phyloP scores from a whole-genome alignment of 2,329 filamentous ascomycete genomes.

The Botryotinia globosa region DNA sequence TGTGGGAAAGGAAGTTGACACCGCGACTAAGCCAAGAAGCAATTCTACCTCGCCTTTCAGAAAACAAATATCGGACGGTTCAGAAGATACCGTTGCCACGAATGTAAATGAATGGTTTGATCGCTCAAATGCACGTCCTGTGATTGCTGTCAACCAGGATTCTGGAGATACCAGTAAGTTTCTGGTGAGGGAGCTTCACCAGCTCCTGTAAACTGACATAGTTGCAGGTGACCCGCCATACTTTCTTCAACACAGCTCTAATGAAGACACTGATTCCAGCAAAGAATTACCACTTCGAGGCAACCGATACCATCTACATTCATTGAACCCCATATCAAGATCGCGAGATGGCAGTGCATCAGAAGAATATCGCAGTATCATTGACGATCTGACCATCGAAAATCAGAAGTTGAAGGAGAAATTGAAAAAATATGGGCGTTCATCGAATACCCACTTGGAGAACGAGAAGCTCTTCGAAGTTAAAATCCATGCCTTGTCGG shows the following conservation, averaged over 20 bases:
- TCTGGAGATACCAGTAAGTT: conserved; percentile 32
- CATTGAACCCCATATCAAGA: conserved; percentile 6
- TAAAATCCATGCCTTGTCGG: conserved; percentile 69
- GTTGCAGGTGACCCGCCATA: conserved; percentile 33
- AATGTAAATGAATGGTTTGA: conserved; percentile 35
- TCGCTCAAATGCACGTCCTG: conserved; percentile 29
- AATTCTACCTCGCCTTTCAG: neutral
- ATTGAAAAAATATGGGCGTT: conserved; percentile 67
- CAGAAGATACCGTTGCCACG: conserved; percentile 20
- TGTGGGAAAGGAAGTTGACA: neutral
- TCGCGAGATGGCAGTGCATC: conserved; percentile 40
- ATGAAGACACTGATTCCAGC: conserved; percentile 15
- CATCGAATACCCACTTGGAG: conserved; percentile 63
- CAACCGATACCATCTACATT: neutral
- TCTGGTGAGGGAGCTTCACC: neutral
- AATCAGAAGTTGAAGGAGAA: conserved; percentile 76
- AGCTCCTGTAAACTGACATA: neutral
- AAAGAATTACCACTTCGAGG: neutral
- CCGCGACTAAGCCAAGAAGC: neutral
- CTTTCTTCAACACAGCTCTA: conserved; percentile 29
- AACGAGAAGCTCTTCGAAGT: conserved; percentile 82
- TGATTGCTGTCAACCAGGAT: conserved; percentile 14
- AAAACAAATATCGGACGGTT: conserved; percentile 26
- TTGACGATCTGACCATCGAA: conserved; percentile 81
- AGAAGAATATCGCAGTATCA: conserved; percentile 77